phyloP scores from a whole-genome alignment of 106 monocot species.

The Xerophyta viscosa region DNA sequence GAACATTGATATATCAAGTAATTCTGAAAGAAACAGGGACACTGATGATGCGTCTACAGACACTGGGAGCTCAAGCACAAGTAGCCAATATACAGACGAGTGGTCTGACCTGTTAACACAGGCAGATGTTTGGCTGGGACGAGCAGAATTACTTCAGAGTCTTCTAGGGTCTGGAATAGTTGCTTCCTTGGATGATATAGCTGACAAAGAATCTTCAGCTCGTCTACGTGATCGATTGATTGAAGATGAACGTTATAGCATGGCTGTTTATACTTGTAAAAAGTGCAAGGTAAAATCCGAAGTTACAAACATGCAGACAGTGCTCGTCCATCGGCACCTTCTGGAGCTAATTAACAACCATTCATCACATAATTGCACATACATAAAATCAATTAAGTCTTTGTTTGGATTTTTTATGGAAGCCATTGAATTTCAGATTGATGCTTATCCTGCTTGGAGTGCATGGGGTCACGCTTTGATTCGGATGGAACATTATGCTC shows the following conservation, averaged over 20 bases:
- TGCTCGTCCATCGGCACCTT: no score
- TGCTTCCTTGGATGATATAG: conserved; percentile 91
- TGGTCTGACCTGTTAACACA: conserved; percentile 57
- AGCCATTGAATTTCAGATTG: conserved; percentile 46
- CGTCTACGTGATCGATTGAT: conserved; percentile 71
- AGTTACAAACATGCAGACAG: no score
- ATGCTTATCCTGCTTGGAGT: conserved; percentile 93
- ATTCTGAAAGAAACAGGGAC: conserved; percentile 57
- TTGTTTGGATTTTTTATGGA: background rate
- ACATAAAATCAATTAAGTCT: background rate
- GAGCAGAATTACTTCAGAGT: conserved; percentile 95
- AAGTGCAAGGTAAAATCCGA: conserved; percentile 77
- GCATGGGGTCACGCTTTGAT: conserved; percentile 95
- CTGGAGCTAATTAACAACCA: no score
- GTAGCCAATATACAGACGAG: conserved; percentile 65
- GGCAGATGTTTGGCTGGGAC: conserved; percentile 73
- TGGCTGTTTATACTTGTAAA: conserved; percentile 97
- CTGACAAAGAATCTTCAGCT: conserved; percentile 79
- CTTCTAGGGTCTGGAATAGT: conserved; percentile 86
- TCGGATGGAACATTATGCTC: conserved; percentile 82
- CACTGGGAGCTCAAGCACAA: conserved; percentile 45
- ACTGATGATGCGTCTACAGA: conserved; percentile 64
- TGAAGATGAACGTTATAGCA: conserved; percentile 78
- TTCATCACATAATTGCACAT: no score
- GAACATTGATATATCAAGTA: conserved; percentile 50